These are phyloP conservation scores for Sarocladium brachiariae DNA, from an alignment of 2,329 filamentous ascomycete genomes.

Conservation along the genomic window DNA sequence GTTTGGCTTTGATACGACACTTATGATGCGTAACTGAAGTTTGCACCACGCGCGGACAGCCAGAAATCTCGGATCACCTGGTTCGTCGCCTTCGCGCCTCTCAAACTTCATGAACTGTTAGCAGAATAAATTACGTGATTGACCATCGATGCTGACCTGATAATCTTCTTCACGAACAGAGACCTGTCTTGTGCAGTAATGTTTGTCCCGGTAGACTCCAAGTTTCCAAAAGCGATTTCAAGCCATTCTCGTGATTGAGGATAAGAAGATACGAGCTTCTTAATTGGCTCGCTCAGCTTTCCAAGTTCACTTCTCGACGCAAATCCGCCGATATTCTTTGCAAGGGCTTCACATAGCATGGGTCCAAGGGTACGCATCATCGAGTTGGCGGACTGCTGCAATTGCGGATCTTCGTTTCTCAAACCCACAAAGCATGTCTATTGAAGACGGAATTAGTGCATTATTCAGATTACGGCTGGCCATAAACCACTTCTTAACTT, in stretches of 20 bases:
- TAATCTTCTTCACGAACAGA: constrained; percentile 58
- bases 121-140: not conserved
- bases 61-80: constrained; percentile 66
- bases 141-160: constrained; percentile 39
- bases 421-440: constrained; percentile 48
- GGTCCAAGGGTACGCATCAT: constrained; percentile 56
- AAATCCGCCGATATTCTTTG: constrained; percentile 60
- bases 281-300: constrained; percentile 62
- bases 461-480: not conserved
- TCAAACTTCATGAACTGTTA: constrained; percentile 38
- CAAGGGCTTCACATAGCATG: constrained; percentile 49
- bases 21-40: constrained; percentile 54
- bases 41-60: constrained; percentile 57
- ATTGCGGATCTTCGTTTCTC: constrained; percentile 33
- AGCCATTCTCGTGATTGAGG: constrained; percentile 55
- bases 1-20: not conserved
- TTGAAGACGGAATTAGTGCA: not conserved
- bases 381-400: constrained; percentile 37
- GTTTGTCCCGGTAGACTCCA: constrained; percentile 39
- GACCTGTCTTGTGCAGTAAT: constrained; percentile 53
- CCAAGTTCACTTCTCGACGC: constrained; percentile 67
- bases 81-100: constrained; percentile 58
- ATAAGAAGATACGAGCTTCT: constrained; percentile 56
- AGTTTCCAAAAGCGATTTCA: constrained; percentile 26
- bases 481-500: constrained; percentile 18